Evolutionary conservation across 306 rosid genomes (phyloP), one percentile per base, ranked within the genome.

Genomic region (Biancaea sappan): DNA sequence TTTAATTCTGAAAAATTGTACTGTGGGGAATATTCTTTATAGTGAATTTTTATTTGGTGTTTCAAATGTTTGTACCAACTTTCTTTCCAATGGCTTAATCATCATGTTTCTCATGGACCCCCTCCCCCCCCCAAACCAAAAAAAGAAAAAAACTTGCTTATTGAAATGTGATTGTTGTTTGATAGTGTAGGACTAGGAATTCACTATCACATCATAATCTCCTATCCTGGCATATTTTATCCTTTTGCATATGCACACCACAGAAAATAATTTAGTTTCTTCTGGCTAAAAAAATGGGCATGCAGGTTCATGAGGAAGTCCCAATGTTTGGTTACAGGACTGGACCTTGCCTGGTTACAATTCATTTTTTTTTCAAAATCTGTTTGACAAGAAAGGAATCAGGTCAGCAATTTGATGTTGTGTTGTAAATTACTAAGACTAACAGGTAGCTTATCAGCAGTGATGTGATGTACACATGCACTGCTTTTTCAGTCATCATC

Each of bases 271-370:
- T 61, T 12, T 24, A 2, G 11, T 0, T 46, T 68, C 63, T 61
- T 60, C 28, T 69, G 75, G 61, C 56, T 48, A 35, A 69, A 18
- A 77, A 74, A 37, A 61, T 48, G 69, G 71, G 37, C 47, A 31
- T 70, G 72, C 47, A 71, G 77, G 72, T 71, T 62, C 59, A 28
- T 62, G 77, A 78, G 14, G 72, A 69, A 46, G n/a, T 28, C 38
- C 44, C 51, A 75, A 62, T 26, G 29, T 64, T 64, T 75, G 79
- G 44, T 48, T 47, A 34, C 60, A 28, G 44, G 22, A 37, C 19
- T 44, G 43, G 62, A 67, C 22, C 9, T 19, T 40, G n/a, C 61
- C 19, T 66, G 54, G 32, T 66, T 26, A 38, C 43, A 52, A 13
- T 16, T 2, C 63, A 57, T 31, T 15, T 35, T 31, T 15, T 35